These are phyloP conservation scores for Lecanosticta acicola DNA, from an alignment of 2,329 filamentous ascomycete genomes.

Conservation along the genomic window DNA sequence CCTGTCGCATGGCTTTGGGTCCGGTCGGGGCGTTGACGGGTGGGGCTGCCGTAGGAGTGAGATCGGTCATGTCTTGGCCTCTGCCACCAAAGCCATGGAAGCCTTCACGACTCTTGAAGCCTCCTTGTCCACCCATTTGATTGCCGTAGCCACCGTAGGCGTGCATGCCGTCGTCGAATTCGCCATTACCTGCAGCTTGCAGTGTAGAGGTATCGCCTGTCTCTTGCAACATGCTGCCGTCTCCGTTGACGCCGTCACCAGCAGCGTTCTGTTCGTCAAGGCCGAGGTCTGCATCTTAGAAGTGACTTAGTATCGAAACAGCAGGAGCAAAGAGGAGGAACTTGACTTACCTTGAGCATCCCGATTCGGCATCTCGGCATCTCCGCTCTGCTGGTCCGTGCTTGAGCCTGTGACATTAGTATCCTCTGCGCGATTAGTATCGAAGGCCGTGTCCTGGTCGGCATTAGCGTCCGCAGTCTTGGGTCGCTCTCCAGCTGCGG, in stretches of 20 bases:
- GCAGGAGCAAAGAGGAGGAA: background rate
- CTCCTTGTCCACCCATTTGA: conserved; percentile 47
- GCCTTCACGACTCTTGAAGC: conserved; percentile 40
- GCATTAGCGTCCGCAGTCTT: conserved; percentile 19
- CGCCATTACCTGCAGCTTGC: conserved; percentile 21
- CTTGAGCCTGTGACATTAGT: conserved; percentile 25
- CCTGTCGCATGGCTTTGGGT: conserved; percentile 90
- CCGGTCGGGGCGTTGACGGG: conserved; percentile 68
- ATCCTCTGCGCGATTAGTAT: conserved; percentile 30
- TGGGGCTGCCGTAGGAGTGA: conserved; percentile 28
- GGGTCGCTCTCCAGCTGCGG: conserved; percentile 10
- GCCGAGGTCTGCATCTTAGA: conserved; percentile 1
- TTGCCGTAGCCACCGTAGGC: conserved; percentile 16
- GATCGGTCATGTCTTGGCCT: conserved; percentile 22
- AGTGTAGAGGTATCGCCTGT: background rate
- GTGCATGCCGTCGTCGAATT: conserved; percentile 14
- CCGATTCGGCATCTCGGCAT: conserved; percentile 4
- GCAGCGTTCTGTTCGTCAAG: background rate
- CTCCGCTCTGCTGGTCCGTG: conserved; percentile 11
- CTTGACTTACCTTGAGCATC: conserved; percentile 13
- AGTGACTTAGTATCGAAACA: background rate
- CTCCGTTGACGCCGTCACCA: background rate
- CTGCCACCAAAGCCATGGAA: conserved; percentile 16
- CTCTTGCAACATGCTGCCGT: conserved; percentile 6
- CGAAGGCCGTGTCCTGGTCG: conserved; percentile 30